Percentiles rank a stretch among this genome's conserved stretches.
These are phyloP conservation scores for Tylopilus sp. DNA, from an alignment of 768 basidiomycete species.

Conservation along the genomic window DNA sequence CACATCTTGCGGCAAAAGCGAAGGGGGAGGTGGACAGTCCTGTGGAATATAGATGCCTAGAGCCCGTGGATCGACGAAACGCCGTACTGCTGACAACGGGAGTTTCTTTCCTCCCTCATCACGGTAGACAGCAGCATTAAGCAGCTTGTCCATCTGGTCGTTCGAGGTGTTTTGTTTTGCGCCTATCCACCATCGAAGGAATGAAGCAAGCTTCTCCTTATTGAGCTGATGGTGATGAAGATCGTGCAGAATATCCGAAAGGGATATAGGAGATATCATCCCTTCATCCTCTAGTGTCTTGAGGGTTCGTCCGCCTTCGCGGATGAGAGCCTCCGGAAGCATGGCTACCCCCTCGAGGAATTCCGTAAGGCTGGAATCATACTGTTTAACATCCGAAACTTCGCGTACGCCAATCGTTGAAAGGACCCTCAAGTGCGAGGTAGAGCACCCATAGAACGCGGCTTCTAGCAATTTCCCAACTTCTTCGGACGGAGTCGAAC, in stretches of 20 bases:
- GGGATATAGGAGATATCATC: slow-evolving; percentile 48
- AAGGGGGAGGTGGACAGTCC: slow-evolving; percentile 10
- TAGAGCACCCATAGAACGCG: background rate
- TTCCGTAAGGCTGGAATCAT: slow-evolving; percentile 29
- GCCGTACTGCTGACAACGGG: slow-evolving; percentile 65
- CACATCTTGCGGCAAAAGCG: slow-evolving; percentile 9
- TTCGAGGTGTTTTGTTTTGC: slow-evolving; percentile 34
- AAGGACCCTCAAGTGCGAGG: background rate
- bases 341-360: background rate
- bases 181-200: slow-evolving; percentile 82
- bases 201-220: slow-evolving; percentile 71
- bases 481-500: background rate
- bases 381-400: background rate
- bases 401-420: background rate
- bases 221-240: slow-evolving; percentile 66
- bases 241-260: slow-evolving; percentile 74
- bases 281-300: slow-evolving; percentile 56
- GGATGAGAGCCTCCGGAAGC: slow-evolving; percentile 47
- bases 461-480: background rate
- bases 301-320: slow-evolving; percentile 63
- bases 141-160: slow-evolving; percentile 44
- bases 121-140: slow-evolving; percentile 66
- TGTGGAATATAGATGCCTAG: slow-evolving; percentile 47
- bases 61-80: slow-evolving; percentile 64
- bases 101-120: slow-evolving; percentile 52